A percentile compares a stretch with the other conserved stretches of the same genome.
Evolutionary conservation across 2,329 filamentous ascomycete species (phyloP).

Genomic region (Cadophora sp.): DNA sequence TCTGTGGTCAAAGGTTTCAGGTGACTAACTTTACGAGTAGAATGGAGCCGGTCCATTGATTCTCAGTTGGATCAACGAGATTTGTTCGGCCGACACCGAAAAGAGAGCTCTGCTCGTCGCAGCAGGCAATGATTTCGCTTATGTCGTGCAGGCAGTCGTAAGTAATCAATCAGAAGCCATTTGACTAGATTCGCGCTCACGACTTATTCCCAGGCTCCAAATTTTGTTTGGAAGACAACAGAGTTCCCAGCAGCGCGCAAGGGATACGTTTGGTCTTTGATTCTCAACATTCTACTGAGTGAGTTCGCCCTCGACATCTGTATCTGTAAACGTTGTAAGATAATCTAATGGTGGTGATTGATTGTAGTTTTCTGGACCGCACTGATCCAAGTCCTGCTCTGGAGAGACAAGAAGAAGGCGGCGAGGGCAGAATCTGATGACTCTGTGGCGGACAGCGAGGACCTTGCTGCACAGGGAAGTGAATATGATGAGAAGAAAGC

Average conservation of each 20-base stretch:
- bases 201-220: slow-evolving; percentile 41
- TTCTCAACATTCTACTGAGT: slow-evolving; percentile 46
- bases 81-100: slow-evolving; percentile 63
- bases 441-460: slow-evolving; percentile 20
- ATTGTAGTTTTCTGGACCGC: slow-evolving; percentile 39
- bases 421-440: slow-evolving; percentile 1
- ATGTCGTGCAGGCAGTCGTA: slow-evolving; percentile 65
- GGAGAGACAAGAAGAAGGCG: slow-evolving; percentile 36
- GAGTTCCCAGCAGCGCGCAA: slow-evolving; percentile 48
- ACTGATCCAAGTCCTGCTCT: slow-evolving; percentile 43
- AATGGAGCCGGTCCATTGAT: slow-evolving; percentile 48
- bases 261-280: slow-evolving; percentile 48
- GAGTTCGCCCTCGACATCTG: slow-evolving; percentile 26
- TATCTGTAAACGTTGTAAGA: no score
- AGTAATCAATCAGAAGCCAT: slow-evolving; percentile 13
- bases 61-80: slow-evolving; percentile 59
- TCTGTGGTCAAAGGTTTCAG: background rate
- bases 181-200: background rate
- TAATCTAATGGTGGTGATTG: background rate
- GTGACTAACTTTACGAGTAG: slow-evolving; percentile 30
- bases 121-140: slow-evolving; percentile 73
- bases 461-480: no score
- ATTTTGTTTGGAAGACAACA: slow-evolving; percentile 51
- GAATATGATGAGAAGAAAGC: slow-evolving; percentile 30
- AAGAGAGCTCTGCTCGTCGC: slow-evolving; percentile 71